Base-by-base conservation (phyloP, 345 rosid genomes). In the Combretum micranthum region DNA sequence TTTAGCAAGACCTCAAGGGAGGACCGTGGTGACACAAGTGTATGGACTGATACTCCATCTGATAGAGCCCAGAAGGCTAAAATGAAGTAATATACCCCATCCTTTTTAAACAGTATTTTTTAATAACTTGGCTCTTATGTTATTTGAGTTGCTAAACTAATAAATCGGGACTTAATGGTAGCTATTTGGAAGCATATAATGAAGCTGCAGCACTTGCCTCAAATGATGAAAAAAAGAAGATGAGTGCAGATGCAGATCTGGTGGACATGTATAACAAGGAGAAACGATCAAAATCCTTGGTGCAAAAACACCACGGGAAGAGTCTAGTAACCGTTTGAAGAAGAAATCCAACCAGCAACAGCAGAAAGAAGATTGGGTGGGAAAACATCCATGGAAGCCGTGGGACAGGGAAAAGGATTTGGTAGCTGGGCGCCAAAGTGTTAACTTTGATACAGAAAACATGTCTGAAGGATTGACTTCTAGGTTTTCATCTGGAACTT, bases 361-460 rank as follows among this genome's bases (percentile, higher is more conserved):
- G 71, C 64, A 82, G 70, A 84, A 81, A 48, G 90, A 75, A 51
- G 98, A 88, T 64, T 91, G 99, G 97, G 72, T 49, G 4, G 97
- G 86, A 26, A 76, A 89, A 10, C 99, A 88, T 73, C 94, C 96
- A 4, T 93, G 97, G 96, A 93, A 83, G 77, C 99, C 99, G 9
- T 88, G 96, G 97, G 99, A 92, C 61, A 80, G 94, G 4, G 97
- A 92, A 65, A 88, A 85, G 68, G 99, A 88, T 72, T 71, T 88
- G 25, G 62, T 55, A 4, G 95, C 91, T 0, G 97, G 94, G 55
- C 81, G 98, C 72, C 80, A 83, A 64, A 75, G 47, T 17, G 75
- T 85, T 51, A 86, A 88, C 12, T 63, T 92, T 0, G 94, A 86
- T 61, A 45, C 93, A 1, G 87, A 81, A 1, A 68, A 68, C 62